Percentiles rank a stretch among this genome's conserved stretches.
phyloP scores from a whole-genome alignment of 2,329 filamentous ascomycete species.

The Trichoderma koningii region DNA sequence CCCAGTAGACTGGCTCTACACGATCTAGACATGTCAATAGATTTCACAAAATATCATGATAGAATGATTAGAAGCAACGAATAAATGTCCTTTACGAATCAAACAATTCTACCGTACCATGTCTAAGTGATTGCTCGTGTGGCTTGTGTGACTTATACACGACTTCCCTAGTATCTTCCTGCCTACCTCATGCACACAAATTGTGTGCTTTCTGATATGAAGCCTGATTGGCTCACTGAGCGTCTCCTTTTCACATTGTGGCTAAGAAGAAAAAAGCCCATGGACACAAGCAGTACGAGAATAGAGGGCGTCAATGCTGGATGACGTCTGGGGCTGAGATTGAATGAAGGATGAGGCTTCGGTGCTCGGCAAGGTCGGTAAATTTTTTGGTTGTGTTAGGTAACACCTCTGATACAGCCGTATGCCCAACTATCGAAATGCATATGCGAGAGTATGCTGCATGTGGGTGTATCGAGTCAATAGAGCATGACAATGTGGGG shows the following conservation, averaged over 20 bases:
- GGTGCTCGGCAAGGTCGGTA: slow-evolving; percentile 10
- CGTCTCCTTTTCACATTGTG: neutral
- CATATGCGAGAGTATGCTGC: neutral
- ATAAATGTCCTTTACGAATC: slow-evolving; percentile 15
- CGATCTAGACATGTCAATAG: slow-evolving; percentile 17
- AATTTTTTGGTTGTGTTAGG: neutral
- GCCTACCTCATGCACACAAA: neutral
- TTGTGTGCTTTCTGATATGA: too few species aligned
- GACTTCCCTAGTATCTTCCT: neutral
- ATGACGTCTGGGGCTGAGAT: slow-evolving; percentile 8
- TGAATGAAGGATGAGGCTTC: neutral
- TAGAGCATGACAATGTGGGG: neutral
- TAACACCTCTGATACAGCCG: neutral
- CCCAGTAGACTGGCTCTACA: slow-evolving; percentile 25
- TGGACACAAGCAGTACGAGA: neutral
- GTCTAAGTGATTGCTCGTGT: neutral
- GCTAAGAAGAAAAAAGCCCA: neutral
- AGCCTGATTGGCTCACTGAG: neutral
- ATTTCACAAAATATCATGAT: slow-evolving; percentile 4
- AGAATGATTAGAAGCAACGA: slow-evolving; percentile 21
- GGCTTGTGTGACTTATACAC: neutral
- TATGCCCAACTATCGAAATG: neutral
- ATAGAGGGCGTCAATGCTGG: neutral
- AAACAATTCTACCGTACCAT: neutral
- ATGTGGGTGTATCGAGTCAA: neutral